Base-by-base conservation (phyloP, 1,284 basidiomycete species). In the Cystobasidium pallidum region DNA sequence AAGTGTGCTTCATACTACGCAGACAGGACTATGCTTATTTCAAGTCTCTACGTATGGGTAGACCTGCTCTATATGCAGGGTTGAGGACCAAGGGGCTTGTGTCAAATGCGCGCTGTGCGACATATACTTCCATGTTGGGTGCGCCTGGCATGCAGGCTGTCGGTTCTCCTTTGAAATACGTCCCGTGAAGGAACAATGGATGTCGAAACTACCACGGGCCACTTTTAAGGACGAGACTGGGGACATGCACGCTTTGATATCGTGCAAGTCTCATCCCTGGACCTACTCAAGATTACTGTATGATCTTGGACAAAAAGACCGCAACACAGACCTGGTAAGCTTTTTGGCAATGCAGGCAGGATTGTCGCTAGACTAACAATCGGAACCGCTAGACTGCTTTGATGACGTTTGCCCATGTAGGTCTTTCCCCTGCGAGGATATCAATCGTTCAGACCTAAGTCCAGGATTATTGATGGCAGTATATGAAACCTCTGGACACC, bases 121-220 rank as follows among this genome's bases (percentile, higher is more conserved):
- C 7, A 86, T 85, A 64, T 87, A 89, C 71, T 94, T 89, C 80
- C 95, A 99, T 81, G 86, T 89, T 11, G 89, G 91, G 0, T 99
- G 95, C 79, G 95, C 93, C 13, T 96, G 90, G 90, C 86, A 85
- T 66, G 84, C 88, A 26, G 89, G 89, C 0, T 88, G 89, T 82
- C 88, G 85, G 76, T 91, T 98, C 76, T 93, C 91, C 21, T 97
- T 98, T 80, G 92, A 96, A 82, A 86, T 97, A 57, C 87, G 89
- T 76, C 86, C 89, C 57, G 91, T 90, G 30, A 91, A 92, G 81
- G 86, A 86, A 67, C 77, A 80, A 43, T 85, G 87, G 67, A 84
- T 88, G 65, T 88, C 89, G 63, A 83, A 85, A 0, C 87, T 87
- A 0, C 83, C 86, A 10, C 86, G 86, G 7, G 86, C 88, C 30